phyloP scores from a whole-genome alignment of 1,284 basidiomycete species.

The Heimioporus retisporus region DNA sequence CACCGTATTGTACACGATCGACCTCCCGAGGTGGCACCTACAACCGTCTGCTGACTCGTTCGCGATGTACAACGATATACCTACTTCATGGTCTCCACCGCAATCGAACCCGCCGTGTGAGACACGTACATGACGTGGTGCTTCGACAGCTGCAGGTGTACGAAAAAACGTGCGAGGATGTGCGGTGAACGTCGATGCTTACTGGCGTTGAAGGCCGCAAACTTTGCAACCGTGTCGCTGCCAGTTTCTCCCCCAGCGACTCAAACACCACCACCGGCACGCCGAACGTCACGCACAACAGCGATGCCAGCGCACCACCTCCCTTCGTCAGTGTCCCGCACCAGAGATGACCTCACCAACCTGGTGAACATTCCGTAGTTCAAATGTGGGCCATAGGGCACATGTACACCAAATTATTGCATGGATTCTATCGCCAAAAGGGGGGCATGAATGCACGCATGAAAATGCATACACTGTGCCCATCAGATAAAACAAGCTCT shows the following conservation, averaged over 20 bases:
- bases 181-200: constrained; percentile 31
- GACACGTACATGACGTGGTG: constrained; percentile 87
- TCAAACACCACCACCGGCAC: constrained; percentile 92
- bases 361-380: constrained; percentile 88
- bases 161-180: too few species aligned
- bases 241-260: constrained; percentile 91
- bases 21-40: constrained; percentile 87
- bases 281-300: constrained; percentile 95
- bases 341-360: constrained; percentile 29
- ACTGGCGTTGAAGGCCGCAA: constrained; percentile 77
- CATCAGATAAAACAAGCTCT: constrained; percentile 91
- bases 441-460: not conserved
- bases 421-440: constrained; percentile 73
- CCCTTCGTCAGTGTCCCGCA: constrained; percentile 4
- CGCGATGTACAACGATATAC: constrained; percentile 27
- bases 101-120: constrained; percentile 89
- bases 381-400: constrained; percentile 96
- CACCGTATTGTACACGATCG: constrained; percentile 93
- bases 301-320: constrained; percentile 89
- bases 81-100: constrained; percentile 77
- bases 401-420: constrained; percentile 94
- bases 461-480: constrained; percentile 68
- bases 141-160: constrained; percentile 64
- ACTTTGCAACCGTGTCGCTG: constrained; percentile 83
- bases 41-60: constrained; percentile 57